Conservation (phyloP, 306 rosid genomes). For the Begonia loranthoides region DNA sequence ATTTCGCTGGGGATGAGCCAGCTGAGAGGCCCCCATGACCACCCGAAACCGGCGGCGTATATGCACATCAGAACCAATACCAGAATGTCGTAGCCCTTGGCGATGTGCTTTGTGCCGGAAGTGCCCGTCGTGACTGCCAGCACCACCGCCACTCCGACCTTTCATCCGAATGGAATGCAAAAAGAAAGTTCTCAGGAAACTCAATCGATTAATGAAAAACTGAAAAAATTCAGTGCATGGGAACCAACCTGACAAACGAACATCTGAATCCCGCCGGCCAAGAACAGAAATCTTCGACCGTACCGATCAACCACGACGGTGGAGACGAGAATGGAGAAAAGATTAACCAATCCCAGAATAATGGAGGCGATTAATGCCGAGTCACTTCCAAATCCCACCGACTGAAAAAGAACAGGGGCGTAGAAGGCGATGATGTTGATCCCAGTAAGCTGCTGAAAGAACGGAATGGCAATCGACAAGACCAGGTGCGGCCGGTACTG, state of each 20-base stretch:
- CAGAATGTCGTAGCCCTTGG: constrained; percentile 29
- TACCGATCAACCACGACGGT: constrained; percentile 41
- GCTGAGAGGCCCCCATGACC: constrained; percentile 71
- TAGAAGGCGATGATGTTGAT: constrained; percentile 61
- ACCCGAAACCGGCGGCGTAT: constrained; percentile 61
- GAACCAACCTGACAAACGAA: constrained; percentile 26
- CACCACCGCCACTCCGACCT: constrained; percentile 43
- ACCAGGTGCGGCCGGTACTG: constrained; percentile 56
- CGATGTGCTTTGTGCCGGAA: constrained; percentile 24
- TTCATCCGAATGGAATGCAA: no score
- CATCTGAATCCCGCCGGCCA: constrained; percentile 53
- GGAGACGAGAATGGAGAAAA: constrained; percentile 29
- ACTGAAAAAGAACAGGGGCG: constrained; percentile 54
- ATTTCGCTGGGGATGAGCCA: constrained; percentile 76
- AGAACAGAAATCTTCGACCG: constrained; percentile 52
- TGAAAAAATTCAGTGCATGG: no score
- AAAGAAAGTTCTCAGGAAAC: no score
- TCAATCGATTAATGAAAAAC: no score
- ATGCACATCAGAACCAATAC: constrained; percentile 38
- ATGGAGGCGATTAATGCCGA: constrained; percentile 41
- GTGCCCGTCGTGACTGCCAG: constrained; percentile 30
- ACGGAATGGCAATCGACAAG: constrained; percentile 32
- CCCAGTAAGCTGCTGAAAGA: constrained; percentile 52
- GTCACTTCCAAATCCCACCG: constrained; percentile 47
- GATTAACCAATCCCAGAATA: constrained; percentile 40